phyloP scores from a whole-genome alignment of 192 early-diverging fungal genomes.

The Rhizophagus sp. region DNA sequence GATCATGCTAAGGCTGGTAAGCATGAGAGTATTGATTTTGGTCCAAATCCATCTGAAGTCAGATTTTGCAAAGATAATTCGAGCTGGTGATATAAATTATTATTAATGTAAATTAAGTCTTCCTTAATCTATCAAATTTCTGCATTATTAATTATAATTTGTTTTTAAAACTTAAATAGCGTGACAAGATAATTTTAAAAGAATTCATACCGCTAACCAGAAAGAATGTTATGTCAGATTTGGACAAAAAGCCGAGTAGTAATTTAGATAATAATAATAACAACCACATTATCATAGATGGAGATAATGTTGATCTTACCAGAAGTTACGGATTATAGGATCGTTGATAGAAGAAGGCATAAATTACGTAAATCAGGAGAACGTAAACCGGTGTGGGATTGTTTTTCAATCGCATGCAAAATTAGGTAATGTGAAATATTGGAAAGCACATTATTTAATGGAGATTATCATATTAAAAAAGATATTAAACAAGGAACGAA shows the following conservation, averaged over 20 bases:
- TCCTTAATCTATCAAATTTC: neutral
- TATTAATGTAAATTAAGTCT: neutral
- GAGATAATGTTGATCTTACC: neutral
- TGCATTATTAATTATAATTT: neutral
- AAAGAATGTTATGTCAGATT: neutral
- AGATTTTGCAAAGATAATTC: conserved; percentile 4
- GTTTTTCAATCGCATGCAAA: conserved; percentile 19
- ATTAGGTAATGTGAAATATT: conserved; percentile 21
- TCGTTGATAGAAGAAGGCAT: conserved; percentile 24
- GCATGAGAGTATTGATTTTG: conserved; percentile 1
- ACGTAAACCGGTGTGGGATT: conserved; percentile 10
- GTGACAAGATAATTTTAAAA: conserved; percentile 9
- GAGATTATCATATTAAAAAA: conserved; percentile 22
- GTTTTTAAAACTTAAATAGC: neutral
- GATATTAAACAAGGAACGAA: conserved; percentile 14
- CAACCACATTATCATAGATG: neutral
- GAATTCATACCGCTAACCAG: neutral
- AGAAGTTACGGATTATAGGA: neutral
- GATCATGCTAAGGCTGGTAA: conserved; percentile 14
- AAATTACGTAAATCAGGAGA: conserved; percentile 7
- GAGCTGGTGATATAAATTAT: conserved; percentile 1
- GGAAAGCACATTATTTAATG: conserved; percentile 28
- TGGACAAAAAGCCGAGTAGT: neutral
- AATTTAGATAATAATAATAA: neutral
- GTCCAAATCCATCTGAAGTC: neutral